Conservation (phyloP, 495 filamentous ascomycete species). For the Podospora sp. region DNA sequence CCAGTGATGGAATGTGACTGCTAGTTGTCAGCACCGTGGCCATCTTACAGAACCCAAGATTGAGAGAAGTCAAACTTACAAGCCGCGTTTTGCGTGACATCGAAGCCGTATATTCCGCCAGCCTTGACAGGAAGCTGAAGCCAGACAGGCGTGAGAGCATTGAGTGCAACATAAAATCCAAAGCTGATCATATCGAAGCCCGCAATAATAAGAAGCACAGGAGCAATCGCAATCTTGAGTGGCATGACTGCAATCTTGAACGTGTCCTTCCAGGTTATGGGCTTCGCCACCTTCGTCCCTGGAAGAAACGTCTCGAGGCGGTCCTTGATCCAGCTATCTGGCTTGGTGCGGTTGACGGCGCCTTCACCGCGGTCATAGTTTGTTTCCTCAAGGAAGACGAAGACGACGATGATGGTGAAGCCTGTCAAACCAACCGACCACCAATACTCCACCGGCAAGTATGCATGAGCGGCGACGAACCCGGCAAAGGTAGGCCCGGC, state of each 20-base stretch:
- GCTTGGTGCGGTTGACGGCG: constrained; percentile 30
- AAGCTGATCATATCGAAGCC: constrained; percentile 50
- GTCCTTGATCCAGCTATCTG: constrained; percentile 39
- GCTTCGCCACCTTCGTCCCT: constrained; percentile 37
- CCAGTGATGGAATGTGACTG: constrained; percentile 53
- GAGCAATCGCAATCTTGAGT: constrained; percentile 48
- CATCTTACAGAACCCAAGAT: not conserved
- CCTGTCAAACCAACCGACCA: constrained; percentile 51
- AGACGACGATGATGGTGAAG: constrained; percentile 45
- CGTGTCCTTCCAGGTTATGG: constrained; percentile 37
- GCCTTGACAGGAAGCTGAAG: constrained; percentile 45
- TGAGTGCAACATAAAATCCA: constrained; percentile 46
- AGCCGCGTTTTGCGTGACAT: constrained; percentile 47
- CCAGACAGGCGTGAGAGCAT: constrained; percentile 42
- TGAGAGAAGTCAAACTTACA: constrained; percentile 31
- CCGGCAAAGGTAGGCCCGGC: constrained; percentile 50
- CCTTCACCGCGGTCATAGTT: constrained; percentile 30
- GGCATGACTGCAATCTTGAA: constrained; percentile 40
- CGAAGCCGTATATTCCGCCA: constrained; percentile 55
- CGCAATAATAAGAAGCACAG: constrained; percentile 48
- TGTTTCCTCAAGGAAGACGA: constrained; percentile 53
- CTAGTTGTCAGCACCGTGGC: not conserved
- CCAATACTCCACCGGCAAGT: constrained; percentile 55
- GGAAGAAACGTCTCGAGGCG: constrained; percentile 51
- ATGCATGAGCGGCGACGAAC: constrained; percentile 45